Evolutionary conservation across 768 basidiomycete genomes (phyloP), one percentile per base, ranked within the genome.

Genomic region (Amanita exitialis): DNA sequence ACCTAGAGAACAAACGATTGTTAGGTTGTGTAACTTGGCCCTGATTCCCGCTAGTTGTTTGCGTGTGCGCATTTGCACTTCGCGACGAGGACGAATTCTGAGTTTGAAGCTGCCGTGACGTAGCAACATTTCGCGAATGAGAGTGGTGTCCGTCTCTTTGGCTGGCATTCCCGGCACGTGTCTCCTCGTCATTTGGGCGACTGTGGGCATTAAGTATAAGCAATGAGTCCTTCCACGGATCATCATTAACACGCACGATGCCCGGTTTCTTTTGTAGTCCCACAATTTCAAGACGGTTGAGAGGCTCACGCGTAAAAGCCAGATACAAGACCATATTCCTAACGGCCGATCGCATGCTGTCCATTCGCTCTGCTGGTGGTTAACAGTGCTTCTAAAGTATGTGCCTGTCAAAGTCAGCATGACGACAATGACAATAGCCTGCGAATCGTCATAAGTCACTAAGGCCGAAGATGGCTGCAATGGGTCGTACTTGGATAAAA

Each of bases 251-350:
- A 61, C 57, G 59, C 50, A 66, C 62, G 49, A 56, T 41, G 53
- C 50, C 34, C 57, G 59, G 60, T 65, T 59, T 62, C 66, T 61
- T 56, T 53, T 51, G 64, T 70, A 82, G 39, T 68, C 69, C 80
- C 81, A 82, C 48, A 71, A 67, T 1, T 73, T 65, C 53, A 81
- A 58, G 42, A 61, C 54, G n/a, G 66, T 63, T 7, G 73, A 73
- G 35, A 79, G 59, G 13, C 61, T 62, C 7, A 74, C 71, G 41
- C 78, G 68, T 20, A 70, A 64, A 30, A 78, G 57, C 77, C 81
- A 83, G 3, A 83, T 62, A 41, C 69, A 66, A 51, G 75, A 70
- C 82, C 82, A 83, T 6, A 65, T 66, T 2, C 81, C 80, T 13
- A 83, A 59, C 4, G 80, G 80, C 25, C 73, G 67, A 18, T 62